A percentile compares a stretch with the other conserved stretches of the same genome.
phyloP scores from a whole-genome alignment of 495 filamentous ascomycete genomes.

The Hypoxylon cercidicola region DNA sequence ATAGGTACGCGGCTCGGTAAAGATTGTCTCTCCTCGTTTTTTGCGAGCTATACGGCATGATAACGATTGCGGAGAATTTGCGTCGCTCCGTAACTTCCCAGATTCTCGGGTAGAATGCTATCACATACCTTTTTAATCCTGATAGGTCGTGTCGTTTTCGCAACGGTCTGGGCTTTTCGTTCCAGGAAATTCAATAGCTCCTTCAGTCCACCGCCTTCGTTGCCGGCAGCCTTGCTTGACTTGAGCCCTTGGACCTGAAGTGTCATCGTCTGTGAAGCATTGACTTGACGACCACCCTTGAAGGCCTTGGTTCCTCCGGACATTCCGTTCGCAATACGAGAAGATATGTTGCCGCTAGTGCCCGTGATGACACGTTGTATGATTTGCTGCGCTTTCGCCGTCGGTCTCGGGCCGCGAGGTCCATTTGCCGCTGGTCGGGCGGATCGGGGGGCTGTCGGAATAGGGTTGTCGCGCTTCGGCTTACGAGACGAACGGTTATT shows the following conservation, averaged over 20 bases:
- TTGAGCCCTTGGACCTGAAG: slow-evolving; percentile 76
- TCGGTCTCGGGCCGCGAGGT: slow-evolving; percentile 46
- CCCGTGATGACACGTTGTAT: slow-evolving; percentile 49
- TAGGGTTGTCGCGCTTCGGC: slow-evolving; percentile 27
- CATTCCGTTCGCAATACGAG: slow-evolving; percentile 33
- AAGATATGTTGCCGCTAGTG: slow-evolving; percentile 36
- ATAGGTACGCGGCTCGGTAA: slow-evolving; percentile 47
- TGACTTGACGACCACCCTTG: slow-evolving; percentile 21
- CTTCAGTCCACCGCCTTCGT: slow-evolving; percentile 75
- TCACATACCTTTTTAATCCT: slow-evolving; percentile 87
- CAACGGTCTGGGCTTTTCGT: slow-evolving; percentile 71
- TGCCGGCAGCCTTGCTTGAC: slow-evolving; percentile 76
- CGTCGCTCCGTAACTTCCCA: slow-evolving; percentile 56
- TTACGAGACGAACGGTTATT: slow-evolving; percentile 48
- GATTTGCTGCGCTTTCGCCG: slow-evolving; percentile 46
- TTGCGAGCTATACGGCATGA: slow-evolving; percentile 61
- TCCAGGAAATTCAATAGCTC: slow-evolving; percentile 82
- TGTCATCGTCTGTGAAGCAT: slow-evolving; percentile 39
- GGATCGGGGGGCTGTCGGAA: slow-evolving; percentile 37
- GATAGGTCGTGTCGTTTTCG: slow-evolving; percentile 64
- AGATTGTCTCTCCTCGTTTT: slow-evolving; percentile 59
- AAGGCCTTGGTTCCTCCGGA: slow-evolving; percentile 24
- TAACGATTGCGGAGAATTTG: slow-evolving; percentile 56
- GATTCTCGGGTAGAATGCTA: slow-evolving; percentile 49
- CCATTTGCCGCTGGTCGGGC: slow-evolving; percentile 37